Base-by-base conservation (phyloP, 768 basidiomycete genomes). In the Tulasnella sp. region DNA sequence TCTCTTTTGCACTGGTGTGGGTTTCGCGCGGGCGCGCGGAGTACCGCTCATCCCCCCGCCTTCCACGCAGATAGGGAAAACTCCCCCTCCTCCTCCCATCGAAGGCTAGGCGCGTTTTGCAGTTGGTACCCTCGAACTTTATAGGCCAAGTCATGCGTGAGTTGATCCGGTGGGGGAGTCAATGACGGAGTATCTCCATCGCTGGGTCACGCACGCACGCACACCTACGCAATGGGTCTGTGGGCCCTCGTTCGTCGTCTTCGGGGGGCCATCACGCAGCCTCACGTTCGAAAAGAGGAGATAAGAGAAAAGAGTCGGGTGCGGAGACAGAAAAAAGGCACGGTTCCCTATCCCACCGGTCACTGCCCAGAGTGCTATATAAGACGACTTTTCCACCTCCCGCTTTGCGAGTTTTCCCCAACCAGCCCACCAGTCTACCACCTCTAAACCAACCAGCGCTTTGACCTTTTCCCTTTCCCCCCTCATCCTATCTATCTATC, bases 21-120 rank as follows among this genome's bases (percentile, higher is more conserved):
- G 46, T 48, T 14, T 48, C 14, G 46, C 40, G 52, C 7, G 52
- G 4, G 58, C 18, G 31, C 14, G 58, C 58, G 58, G 58, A 68
- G 62, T 68, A 68, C 62, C 62, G 62, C 62, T 68, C 62, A 34
- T 10, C 62, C 62, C 62, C 62, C 31, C 62, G 62, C 62, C 62
- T 68, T 68, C 62, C 62, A 68, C 62, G 62, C 62, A 68, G 62
- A 68, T 68, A 68, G 62, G 62, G 62, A 68, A 68, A 68, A 68
- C 62, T 68, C 62, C 62, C 27, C 34, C 27, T 44, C 42, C 42
- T n/a, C 34, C 18, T 14, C 31, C 62, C 62, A 18, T 10, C 34
- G 62, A 68, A 68, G 62, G 62, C 62, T 68, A 68, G 62, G 34
- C 62, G 62, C 34, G 62, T 68, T 68, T 68, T 68, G 34, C 4